phyloP scores from a whole-genome alignment of 164 flowering plant species.

The Vitis riparia region DNA sequence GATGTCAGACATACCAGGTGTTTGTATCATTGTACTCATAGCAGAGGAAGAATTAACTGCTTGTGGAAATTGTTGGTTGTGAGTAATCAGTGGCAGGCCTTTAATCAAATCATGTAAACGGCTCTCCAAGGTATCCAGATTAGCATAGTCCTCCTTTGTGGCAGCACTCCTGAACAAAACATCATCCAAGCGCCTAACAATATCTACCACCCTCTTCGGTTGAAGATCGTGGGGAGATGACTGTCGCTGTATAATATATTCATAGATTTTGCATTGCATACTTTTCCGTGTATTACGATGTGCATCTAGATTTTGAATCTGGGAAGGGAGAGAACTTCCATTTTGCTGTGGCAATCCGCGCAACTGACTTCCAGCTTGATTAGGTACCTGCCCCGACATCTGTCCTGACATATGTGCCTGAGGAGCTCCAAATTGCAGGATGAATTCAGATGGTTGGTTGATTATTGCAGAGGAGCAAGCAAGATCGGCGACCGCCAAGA shows the following conservation, averaged over 20 bases:
- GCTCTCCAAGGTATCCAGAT: slow-evolving; percentile 65
- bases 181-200: too few relatives aligned
- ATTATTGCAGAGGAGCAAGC: too few relatives aligned
- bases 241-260: too few relatives aligned
- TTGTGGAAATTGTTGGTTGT: slow-evolving; percentile 42
- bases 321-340: slow-evolving; percentile 48
- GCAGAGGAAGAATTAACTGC: slow-evolving; percentile 62
- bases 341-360: slow-evolving; percentile 62
- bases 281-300: slow-evolving; percentile 33
- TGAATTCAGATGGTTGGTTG: too few relatives aligned
- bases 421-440: background rate
- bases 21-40: slow-evolving; percentile 90
- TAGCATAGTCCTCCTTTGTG: slow-evolving; percentile 77
- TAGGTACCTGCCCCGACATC: slow-evolving; percentile 75
- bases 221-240: too few relatives aligned
- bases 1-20: slow-evolving; percentile 81
- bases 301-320: slow-evolving; percentile 36
- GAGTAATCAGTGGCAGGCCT: slow-evolving; percentile 31
- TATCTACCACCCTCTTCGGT: too few relatives aligned
- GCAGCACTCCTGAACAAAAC: too few relatives aligned
- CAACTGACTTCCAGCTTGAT: slow-evolving; percentile 54
- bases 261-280: slow-evolving; percentile 62
- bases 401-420: slow-evolving; percentile 76
- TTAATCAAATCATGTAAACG: slow-evolving; percentile 56
- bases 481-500: too few relatives aligned